phyloP scores from a whole-genome alignment of 352 stramenopile species.

The Globisporangium rhizosaccharum region DNA sequence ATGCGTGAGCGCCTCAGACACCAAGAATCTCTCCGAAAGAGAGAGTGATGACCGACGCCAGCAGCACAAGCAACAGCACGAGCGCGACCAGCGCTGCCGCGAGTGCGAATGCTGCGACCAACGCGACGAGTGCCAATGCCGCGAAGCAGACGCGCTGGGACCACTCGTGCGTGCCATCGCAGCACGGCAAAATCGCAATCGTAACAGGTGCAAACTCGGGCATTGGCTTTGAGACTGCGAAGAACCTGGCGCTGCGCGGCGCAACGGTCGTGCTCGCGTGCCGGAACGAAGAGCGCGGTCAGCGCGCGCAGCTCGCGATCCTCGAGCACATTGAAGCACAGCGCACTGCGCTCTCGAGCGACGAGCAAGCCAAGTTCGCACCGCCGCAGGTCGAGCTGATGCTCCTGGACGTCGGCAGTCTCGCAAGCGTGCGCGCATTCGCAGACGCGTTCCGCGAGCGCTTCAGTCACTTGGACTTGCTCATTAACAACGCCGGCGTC shows the following conservation, averaged over 20 bases:
- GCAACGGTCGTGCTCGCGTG: slow-evolving; percentile 77
- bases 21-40: too few species aligned
- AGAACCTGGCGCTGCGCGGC: slow-evolving; percentile 42
- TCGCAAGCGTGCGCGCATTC: slow-evolving; percentile 24
- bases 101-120: background rate
- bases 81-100: background rate
- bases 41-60: too few species aligned
- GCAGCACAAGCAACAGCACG: background rate
- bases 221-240: slow-evolving; percentile 72
- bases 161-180: slow-evolving; percentile 22
- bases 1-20: too few species aligned
- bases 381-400: slow-evolving; percentile 15
- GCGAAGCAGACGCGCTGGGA: slow-evolving; percentile 11
- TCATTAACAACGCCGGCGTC: slow-evolving; percentile 32
- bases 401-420: slow-evolving; percentile 16
- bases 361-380: slow-evolving; percentile 5
- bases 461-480: slow-evolving; percentile 21
- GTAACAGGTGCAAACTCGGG: slow-evolving; percentile 85
- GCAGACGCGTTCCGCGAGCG: slow-evolving; percentile 11
- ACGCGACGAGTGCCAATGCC: too few species aligned
- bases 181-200: slow-evolving; percentile 56
- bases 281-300: slow-evolving; percentile 36
- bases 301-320: slow-evolving; percentile 26
- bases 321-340: slow-evolving; percentile 4
- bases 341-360: slow-evolving; percentile 8